Base-by-base conservation (phyloP, 768 basidiomycete genomes). In the Rhizopogon sp. region DNA sequence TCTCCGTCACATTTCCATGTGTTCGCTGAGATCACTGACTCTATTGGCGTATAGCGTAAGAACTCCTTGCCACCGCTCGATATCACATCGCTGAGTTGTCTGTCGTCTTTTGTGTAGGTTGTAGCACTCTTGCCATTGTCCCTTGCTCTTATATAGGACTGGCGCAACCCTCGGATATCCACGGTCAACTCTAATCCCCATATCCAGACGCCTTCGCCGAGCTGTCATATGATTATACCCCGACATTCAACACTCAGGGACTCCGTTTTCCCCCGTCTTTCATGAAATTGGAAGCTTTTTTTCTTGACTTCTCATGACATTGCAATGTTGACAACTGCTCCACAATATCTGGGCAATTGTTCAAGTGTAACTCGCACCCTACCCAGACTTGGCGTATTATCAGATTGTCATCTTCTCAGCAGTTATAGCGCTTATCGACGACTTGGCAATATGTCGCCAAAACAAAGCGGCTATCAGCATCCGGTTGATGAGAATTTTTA, bases 11-110 rank as follows among this genome's bases (percentile, higher is more conserved):
- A 1, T 44, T 57, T 31, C 39, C 39, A 39, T 40, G 47, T 9
- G 39, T 53, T 68, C 66, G 65, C 67, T 62, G 62, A 55, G 58
- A 41, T 54, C 40, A 22, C 25, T 17, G 35, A 50, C 22, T 20
- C 52, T 40, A 44, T 44, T 44, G 22, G n/a, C 49, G 22, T 50
- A 11, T 22, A 39, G 1, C 25, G 49, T 50, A 28, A 11, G 5
- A 40, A 13, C 51, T 14, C 13, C 17, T 43, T 9, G 42, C n/a
- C 25, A 25, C 25, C 22, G 9, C 35, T 31, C 29, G 22, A 33
- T 9, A 37, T 37, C 10, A 37, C 3, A 31, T 33, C 40, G 10
- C 31, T 25, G 25, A 25, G 3, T 25, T 25, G 3, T 13, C 35
- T 13, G 10, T 13, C 35, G 35, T 13, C 35, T 11, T 37, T 5